phyloP scores from a whole-genome alignment of 2,329 filamentous ascomycete species.

The Fusarium sambucinum region DNA sequence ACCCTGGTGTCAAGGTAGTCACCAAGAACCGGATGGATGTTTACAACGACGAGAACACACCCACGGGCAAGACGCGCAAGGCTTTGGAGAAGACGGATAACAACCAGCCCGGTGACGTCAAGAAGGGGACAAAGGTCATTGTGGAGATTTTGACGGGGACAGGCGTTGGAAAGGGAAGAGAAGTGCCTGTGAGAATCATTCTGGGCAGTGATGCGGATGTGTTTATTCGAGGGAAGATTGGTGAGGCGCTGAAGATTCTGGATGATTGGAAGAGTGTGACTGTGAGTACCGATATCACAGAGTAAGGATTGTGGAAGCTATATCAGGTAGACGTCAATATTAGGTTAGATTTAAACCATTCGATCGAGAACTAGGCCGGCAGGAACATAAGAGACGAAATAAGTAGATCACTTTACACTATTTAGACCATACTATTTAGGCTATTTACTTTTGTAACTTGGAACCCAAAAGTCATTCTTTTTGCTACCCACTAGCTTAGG shows the following conservation, averaged over 20 bases:
- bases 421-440: no score
- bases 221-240: conserved; percentile 58
- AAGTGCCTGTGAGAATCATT: conserved; percentile 65
- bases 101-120: conserved; percentile 67
- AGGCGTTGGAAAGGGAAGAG: conserved; percentile 60
- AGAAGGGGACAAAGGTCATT: conserved; percentile 64
- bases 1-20: conserved; percentile 47
- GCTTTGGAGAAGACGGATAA: conserved; percentile 55
- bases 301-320: background rate
- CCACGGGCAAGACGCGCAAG: conserved; percentile 47
- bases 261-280: conserved; percentile 61
- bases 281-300: conserved; percentile 42
- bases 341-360: no score
- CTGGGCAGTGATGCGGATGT: conserved; percentile 65
- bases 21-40: conserved; percentile 51
- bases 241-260: conserved; percentile 57
- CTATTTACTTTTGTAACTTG: no score
- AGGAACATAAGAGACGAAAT: no score
- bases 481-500: no score
- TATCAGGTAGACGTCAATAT: no score
- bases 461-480: no score
- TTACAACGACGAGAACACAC: conserved; percentile 49
- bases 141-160: conserved; percentile 67
- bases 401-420: no score
- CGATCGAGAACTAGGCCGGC: no score